Evolutionary conservation across 352 stramenopile species (phyloP), one percentile per base, ranked within the genome.

Genomic region (Thalassiosira sp.): DNA sequence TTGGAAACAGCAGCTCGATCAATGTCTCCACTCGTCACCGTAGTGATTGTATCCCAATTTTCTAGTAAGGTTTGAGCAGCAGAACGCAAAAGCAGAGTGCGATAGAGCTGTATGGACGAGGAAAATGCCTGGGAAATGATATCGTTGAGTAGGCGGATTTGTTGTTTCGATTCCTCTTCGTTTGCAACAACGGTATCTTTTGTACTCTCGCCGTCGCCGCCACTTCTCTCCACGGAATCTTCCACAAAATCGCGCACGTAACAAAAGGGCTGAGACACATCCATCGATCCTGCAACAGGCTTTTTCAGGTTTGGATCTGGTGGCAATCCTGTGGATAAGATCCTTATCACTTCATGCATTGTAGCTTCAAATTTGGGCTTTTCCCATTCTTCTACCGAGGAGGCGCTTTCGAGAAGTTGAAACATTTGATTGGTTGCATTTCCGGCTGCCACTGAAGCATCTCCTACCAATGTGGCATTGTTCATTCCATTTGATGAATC

Each of bases 1-100:
- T 82, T 82, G 33, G 67, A 52, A 22, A 87, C 73, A 25, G 86
- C 86, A 1, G 81, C 84, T 16, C 86, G 82, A 79, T 94, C 86
- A 15, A 92, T 78, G 59, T 92, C 88, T 10, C 65, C 71, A 67
- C 88, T 87, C 0, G 85, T 86, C 5, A 90, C 25, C 1, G 72
- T 84, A 0, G 77, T 89, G 10, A 90, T 60, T n/a, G 52, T 61
- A 16, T 83, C 65, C 82, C 83, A 92, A 33, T 72, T 81, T 0
- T 79, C 49, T 25, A 79, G 54, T 24, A 92, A 49, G 24, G 81
- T 75, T 56, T 88, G 69, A 3, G 79, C 72, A 18, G 76, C 60
- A 8, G 79, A 75, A 49, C 84, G 74, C 16, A 88, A 52, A 16
- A 92, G 60, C 0, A 82, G 48, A 18, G 56, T 63, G 33, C 60